A percentile compares a stretch with the other conserved stretches of the same genome.
Evolutionary conservation across 1,139 yeast genomes (phyloP).

Genomic region (Lodderomyces pseudojiufengensis): DNA sequence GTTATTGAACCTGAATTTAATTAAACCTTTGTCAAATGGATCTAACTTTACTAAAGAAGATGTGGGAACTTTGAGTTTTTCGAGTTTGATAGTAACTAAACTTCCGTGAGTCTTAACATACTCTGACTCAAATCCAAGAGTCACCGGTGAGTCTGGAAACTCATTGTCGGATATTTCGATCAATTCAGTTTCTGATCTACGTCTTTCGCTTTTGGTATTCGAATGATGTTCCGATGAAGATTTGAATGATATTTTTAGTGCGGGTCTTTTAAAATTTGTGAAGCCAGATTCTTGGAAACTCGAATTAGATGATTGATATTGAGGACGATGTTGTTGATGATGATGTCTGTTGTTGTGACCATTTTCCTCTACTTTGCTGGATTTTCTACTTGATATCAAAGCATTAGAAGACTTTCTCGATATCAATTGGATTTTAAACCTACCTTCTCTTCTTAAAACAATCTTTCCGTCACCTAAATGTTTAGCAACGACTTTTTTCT

Average conservation of each 20-base stretch:
- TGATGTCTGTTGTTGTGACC: background rate
- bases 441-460: conserved; percentile 40
- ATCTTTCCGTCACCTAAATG: conserved; percentile 46
- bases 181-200: too few species aligned
- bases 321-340: too few species aligned
- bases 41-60: too few species aligned
- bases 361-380: conserved; percentile 1
- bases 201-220: background rate
- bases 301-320: too few species aligned
- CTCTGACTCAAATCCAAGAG: background rate
- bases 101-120: conserved; percentile 14
- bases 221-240: conserved; percentile 2
- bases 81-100: conserved; percentile 9
- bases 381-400: conserved; percentile 7
- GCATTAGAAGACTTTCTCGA: conserved; percentile 17
- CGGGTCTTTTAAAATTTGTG: conserved; percentile 5
- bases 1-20: background rate
- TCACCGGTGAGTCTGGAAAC: background rate
- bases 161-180: too few species aligned
- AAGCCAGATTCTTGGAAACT: too few species aligned
- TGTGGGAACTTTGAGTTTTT: background rate
- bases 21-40: background rate
- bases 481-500: conserved; percentile 59
- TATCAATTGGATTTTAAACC: conserved; percentile 42
- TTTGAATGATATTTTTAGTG: conserved; percentile 17